Evolutionary conservation across 2,329 filamentous ascomycete genomes (phyloP).

Genomic region (Pestalotiopsis fici): DNA sequence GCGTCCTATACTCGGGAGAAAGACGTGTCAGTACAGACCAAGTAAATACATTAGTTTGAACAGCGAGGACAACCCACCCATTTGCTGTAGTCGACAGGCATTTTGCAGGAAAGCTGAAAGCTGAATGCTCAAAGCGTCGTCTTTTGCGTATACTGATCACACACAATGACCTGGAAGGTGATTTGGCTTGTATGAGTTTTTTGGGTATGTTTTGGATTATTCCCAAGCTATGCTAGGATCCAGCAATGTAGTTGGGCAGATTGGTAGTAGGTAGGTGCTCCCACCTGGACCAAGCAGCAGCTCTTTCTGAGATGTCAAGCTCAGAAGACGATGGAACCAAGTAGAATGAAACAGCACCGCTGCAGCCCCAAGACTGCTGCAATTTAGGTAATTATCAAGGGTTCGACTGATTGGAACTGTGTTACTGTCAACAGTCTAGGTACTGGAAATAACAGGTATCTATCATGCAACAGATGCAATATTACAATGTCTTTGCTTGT

Average conservation of each 20-base stretch:
- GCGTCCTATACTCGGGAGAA: slow-evolving; percentile 62
- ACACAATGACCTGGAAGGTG: background rate
- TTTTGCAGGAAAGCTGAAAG: slow-evolving; percentile 30
- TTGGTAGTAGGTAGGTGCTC: background rate
- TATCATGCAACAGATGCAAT: background rate
- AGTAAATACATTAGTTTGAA: background rate
- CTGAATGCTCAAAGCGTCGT: background rate
- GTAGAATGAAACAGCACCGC: background rate
- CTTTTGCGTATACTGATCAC: background rate
- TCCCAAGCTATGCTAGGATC: background rate
- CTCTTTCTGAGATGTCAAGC: background rate
- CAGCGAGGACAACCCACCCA: slow-evolving; percentile 51
- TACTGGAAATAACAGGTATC: background rate
- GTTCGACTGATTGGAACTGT: background rate
- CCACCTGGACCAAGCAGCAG: background rate
- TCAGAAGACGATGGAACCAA: background rate
- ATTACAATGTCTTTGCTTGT: background rate
- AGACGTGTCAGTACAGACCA: slow-evolving; percentile 12
- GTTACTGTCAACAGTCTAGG: background rate
- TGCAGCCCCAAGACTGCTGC: background rate
- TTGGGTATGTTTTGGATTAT: background rate
- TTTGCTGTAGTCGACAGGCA: slow-evolving; percentile 66
- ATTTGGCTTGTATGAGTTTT: background rate
- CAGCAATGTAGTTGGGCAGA: background rate
- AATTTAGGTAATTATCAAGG: background rate